Percentiles rank a stretch among this genome's conserved stretches.
Evolutionary conservation across 805 yeast genomes (phyloP).

Genomic region (Saturnispora zaruensis): DNA sequence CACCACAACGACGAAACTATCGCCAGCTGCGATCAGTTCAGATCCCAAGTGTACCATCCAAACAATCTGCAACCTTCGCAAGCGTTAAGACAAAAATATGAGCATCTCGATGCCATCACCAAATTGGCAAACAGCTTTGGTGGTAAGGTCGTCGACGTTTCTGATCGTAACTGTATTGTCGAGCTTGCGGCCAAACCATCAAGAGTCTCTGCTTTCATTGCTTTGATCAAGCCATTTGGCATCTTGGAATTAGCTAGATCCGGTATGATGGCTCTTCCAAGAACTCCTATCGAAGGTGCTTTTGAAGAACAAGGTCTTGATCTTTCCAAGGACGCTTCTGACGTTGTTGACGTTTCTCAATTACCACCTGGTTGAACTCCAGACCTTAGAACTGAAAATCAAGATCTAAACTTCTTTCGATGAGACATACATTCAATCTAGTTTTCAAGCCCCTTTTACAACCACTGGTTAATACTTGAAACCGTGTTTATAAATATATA

Average conservation of each 20-base stretch:
- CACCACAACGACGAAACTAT: constrained; percentile 56
- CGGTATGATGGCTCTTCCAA: constrained; percentile 97
- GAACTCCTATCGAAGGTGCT: constrained; percentile 70
- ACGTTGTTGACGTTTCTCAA: constrained; percentile 77
- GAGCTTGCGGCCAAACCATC: constrained; percentile 93
- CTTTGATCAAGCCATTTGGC: constrained; percentile 91
- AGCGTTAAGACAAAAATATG: constrained; percentile 88
- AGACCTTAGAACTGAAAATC: neutral
- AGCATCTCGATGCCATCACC: constrained; percentile 77
- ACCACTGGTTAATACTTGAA: neutral
- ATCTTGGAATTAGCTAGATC: constrained; percentile 92
- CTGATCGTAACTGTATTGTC: constrained; percentile 88
- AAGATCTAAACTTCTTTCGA: constrained; percentile 16
- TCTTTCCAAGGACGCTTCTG: constrained; percentile 46
- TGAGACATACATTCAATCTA: neutral
- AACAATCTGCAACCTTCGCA: constrained; percentile 82
- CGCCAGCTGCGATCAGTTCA: constrained; percentile 35
- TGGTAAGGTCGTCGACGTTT: constrained; percentile 84
- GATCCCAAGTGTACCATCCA: constrained; percentile 64
- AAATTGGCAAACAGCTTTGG: constrained; percentile 81
- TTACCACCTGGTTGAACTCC: constrained; percentile 81
- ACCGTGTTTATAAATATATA: neutral
- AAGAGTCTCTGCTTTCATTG: constrained; percentile 77
- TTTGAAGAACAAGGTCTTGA: constrained; percentile 38
- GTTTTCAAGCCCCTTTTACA: neutral